Evolutionary conservation across 2,329 filamentous ascomycete species (phyloP).

Genomic region (Dendrostoma leiphaemia): DNA sequence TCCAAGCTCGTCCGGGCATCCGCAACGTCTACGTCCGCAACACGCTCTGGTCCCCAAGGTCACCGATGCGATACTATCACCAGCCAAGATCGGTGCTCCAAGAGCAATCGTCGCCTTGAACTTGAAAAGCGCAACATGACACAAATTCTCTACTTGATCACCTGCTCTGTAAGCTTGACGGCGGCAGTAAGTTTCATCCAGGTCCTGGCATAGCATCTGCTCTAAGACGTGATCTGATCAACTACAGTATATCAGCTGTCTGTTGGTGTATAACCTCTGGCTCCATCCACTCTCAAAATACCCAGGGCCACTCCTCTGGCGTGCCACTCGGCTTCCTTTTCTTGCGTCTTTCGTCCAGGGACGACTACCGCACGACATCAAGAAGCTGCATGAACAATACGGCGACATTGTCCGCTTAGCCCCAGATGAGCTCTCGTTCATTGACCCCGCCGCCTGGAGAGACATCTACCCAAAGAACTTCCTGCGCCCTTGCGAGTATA

Average conservation of each 20-base stretch:
- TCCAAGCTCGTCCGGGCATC: too few relatives aligned
- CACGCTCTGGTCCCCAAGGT: too few relatives aligned
- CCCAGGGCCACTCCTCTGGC: slow-evolving; percentile 7
- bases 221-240: too few relatives aligned
- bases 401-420: slow-evolving; percentile 38
- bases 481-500: slow-evolving; percentile 2
- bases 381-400: slow-evolving; percentile 31
- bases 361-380: slow-evolving; percentile 12
- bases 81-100: too few relatives aligned
- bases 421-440: slow-evolving; percentile 39
- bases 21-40: too few relatives aligned
- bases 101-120: too few relatives aligned
- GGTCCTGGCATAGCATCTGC: too few relatives aligned
- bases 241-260: neutral
- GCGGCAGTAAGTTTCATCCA: too few relatives aligned
- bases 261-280: slow-evolving; percentile 9
- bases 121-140: too few relatives aligned
- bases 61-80: too few relatives aligned
- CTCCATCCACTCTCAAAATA: slow-evolving; percentile 7
- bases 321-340: slow-evolving; percentile 7
- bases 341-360: slow-evolving; percentile 5
- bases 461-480: slow-evolving; percentile 33
- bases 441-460: slow-evolving; percentile 30
- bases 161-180: too few relatives aligned
- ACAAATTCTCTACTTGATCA: too few relatives aligned